Base-by-base conservation (phyloP, 2,329 filamentous ascomycete genomes). In the Colletotrichum tabaci region DNA sequence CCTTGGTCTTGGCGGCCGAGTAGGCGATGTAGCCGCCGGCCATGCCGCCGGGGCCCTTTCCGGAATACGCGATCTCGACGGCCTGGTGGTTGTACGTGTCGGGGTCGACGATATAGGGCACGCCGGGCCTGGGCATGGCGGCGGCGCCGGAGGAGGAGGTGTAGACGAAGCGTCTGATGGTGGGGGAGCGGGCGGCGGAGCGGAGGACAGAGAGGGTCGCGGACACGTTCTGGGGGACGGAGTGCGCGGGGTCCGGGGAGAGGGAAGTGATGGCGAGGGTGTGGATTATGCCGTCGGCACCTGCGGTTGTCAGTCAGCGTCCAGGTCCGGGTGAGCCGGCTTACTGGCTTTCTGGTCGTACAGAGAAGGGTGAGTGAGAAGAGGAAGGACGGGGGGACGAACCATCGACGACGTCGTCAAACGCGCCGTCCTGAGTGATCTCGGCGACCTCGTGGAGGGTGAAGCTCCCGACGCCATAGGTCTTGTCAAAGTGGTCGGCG, bases 161-260 rank as follows among this genome's bases (percentile, higher is more conserved):
- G 56, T 82, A 76, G 10, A 86, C 81, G 47, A 86, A 80, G 2
- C 82, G 77, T 62, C 79, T 80, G 2, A 87, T 76, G 7, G 77
- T 77, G 0, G 80, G 74, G 38, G 80, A 77, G 0, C 67, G 26
- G 26, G 26, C 26, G 26, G 26, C 26, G 26, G 26, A 30, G 26
- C 26, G 26, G 26, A 30, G 26, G 26, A 30, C 26, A 5, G 26
- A 30, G 26, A 30, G 26, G 26, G 26, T 30, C 26, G 26, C 5
- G 5, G 4, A 30, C 26, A 30, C 26, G 26, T 30, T 30, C 26
- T 30, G 26, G 26, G 26, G 26, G 5, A 30, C 26, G 26, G 26
- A 30, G 26, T 30, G 26, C 26, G 26, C 5, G 26, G 26, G 26
- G 26, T 30, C 26, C 26, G 26, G 26, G 5, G 26, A 30, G 26